These are phyloP conservation scores for Rhizophlyctis rosea DNA, from an alignment of 192 early-diverging fungal species.

Conservation along the genomic window DNA sequence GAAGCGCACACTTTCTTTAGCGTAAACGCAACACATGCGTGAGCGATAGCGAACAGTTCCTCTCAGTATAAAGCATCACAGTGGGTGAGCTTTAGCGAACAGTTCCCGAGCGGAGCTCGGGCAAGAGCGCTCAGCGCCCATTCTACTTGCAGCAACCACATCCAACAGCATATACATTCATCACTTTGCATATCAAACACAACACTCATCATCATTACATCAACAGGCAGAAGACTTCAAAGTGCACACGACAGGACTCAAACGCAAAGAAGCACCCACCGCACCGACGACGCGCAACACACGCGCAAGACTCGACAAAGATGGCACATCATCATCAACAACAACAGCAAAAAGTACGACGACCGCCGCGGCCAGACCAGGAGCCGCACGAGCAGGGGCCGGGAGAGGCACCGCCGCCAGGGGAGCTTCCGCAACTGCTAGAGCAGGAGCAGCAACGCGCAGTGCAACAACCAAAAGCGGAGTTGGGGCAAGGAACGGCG, in stretches of 20 bases:
- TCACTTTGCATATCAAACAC: too few relatives aligned
- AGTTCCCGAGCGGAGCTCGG: too few relatives aligned
- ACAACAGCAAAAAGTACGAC: slow-evolving; percentile 6
- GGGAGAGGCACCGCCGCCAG: not conserved
- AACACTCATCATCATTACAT: too few relatives aligned
- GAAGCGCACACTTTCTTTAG: too few relatives aligned
- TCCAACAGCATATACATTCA: too few relatives aligned
- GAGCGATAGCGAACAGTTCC: too few relatives aligned
- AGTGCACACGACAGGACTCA: slow-evolving; percentile 24
- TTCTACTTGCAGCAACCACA: not conserved
- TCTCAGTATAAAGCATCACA: too few relatives aligned
- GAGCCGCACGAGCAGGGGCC: slow-evolving; percentile 2
- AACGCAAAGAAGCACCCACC: slow-evolving; percentile 24
- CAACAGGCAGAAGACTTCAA: slow-evolving; percentile 30
- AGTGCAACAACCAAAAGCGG: slow-evolving; percentile 6
- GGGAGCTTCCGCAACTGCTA: slow-evolving; percentile 2
- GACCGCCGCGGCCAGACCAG: not conserved
- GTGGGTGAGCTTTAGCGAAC: too few relatives aligned
- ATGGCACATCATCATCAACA: slow-evolving; percentile 1
- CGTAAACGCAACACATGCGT: too few relatives aligned
- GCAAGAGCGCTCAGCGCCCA: not conserved
- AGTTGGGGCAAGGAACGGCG: not conserved
- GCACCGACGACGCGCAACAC: slow-evolving; percentile 11
- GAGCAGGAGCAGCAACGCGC: slow-evolving; percentile 4
- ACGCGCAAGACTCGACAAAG: not conserved